A percentile compares a stretch with the other conserved stretches of the same genome.
phyloP scores from a whole-genome alignment of 768 basidiomycete genomes.

The Neoboletus brunneissimus region DNA sequence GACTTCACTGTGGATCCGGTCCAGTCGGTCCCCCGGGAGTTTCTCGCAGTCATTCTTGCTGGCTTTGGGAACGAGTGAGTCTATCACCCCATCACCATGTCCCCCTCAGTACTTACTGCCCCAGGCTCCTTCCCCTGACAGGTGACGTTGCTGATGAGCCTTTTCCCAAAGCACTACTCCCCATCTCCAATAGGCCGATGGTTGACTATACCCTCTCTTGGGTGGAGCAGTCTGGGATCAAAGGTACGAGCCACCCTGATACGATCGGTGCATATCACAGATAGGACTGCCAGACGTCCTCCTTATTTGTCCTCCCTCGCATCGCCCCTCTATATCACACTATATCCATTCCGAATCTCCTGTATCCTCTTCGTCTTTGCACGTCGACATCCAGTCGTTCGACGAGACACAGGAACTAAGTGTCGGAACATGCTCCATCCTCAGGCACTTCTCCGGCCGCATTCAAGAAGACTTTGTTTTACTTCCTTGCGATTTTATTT shows the following conservation, averaged over 20 bases:
- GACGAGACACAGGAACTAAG: constrained; percentile 68
- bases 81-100: not conserved
- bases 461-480: constrained; percentile 86
- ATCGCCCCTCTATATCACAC: constrained; percentile 74
- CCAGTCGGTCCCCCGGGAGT: constrained; percentile 64
- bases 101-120: constrained; percentile 3
- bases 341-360: constrained; percentile 79
- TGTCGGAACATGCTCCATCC: constrained; percentile 70
- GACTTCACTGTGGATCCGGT: constrained; percentile 58
- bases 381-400: constrained; percentile 76
- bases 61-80: constrained; percentile 93
- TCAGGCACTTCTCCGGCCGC: constrained; percentile 71
- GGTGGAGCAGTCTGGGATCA: constrained; percentile 84
- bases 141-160: constrained; percentile 76
- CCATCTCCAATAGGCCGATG: constrained; percentile 85
- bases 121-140: constrained; percentile 71
- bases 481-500: constrained; percentile 88
- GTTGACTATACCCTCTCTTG: constrained; percentile 81
- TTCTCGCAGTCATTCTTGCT: constrained; percentile 83
- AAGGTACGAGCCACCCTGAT: constrained; percentile 46
- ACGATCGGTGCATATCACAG: constrained; percentile 5
- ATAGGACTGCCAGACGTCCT: constrained; percentile 62
- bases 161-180: constrained; percentile 83
- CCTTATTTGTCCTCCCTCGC: constrained; percentile 77
- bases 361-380: constrained; percentile 56